Conservation (phyloP, 805 yeast species). For the Saturnispora dispora region DNA sequence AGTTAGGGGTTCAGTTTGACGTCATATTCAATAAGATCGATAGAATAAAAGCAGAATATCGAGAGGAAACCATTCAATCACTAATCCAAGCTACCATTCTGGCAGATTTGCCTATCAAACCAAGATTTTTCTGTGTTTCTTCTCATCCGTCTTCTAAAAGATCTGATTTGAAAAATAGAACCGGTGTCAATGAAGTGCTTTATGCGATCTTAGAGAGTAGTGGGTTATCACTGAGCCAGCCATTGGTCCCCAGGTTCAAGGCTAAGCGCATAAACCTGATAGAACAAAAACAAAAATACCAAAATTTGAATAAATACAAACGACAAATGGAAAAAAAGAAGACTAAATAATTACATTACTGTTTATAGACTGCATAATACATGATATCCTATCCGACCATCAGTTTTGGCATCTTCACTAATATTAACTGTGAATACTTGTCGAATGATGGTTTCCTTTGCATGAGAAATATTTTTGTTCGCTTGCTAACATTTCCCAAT, state of each 20-base stretch:
- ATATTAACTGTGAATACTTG: background rate
- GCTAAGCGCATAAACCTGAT: conserved; percentile 11
- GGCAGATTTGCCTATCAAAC: conserved; percentile 34
- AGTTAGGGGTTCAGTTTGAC: conserved; percentile 59
- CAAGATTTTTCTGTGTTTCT: conserved; percentile 42
- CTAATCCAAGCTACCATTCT: conserved; percentile 30
- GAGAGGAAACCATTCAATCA: conserved; percentile 31
- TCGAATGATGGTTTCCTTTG: background rate
- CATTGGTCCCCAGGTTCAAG: conserved; percentile 11
- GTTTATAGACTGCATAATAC: background rate
- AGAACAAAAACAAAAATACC: conserved; percentile 10
- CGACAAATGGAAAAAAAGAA: conserved; percentile 1
- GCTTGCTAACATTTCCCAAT: background rate
- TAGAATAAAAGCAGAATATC: conserved; percentile 29
- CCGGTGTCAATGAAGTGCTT: conserved; percentile 49
- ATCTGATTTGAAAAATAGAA: conserved; percentile 23
- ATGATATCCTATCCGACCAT: background rate
- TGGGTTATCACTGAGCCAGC: conserved; percentile 25
- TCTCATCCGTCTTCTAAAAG: conserved; percentile 28
- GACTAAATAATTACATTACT: background rate
- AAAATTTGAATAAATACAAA: conserved; percentile 11
- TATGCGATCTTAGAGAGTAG: conserved; percentile 44
- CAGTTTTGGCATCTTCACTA: background rate
- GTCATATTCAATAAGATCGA: conserved; percentile 74
- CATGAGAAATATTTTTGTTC: background rate